These are phyloP conservation scores for Blastobotrys apis DNA, from an alignment of 1,139 yeast species.

Conservation along the genomic window DNA sequence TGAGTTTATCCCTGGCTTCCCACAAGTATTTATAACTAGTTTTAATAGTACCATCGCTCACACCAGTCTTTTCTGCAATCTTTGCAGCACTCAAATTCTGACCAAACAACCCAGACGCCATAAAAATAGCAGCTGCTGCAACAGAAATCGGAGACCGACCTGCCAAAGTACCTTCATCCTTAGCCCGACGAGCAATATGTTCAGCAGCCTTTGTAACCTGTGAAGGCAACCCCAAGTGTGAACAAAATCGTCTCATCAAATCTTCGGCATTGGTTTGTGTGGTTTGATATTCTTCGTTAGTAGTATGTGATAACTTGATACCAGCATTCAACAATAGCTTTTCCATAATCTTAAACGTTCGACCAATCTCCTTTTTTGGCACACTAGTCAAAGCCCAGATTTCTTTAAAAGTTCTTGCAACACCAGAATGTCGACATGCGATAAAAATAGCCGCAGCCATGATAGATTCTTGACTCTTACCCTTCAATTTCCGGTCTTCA, in stretches of 20 bases:
- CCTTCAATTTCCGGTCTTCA: slow-evolving; percentile 82
- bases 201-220: slow-evolving; percentile 93
- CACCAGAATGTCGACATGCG: slow-evolving; percentile 93
- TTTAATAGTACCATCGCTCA: slow-evolving; percentile 94
- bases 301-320: slow-evolving; percentile 31
- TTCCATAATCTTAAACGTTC: slow-evolving; percentile 69
- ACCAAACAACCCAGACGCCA: slow-evolving; percentile 82
- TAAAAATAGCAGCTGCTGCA: slow-evolving; percentile 95
- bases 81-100: slow-evolving; percentile 60
- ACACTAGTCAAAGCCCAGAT: slow-evolving; percentile 94
- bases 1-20: slow-evolving; percentile 65
- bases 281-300: slow-evolving; percentile 48
- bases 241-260: slow-evolving; percentile 91
- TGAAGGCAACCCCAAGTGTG: slow-evolving; percentile 82
- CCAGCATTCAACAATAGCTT: slow-evolving; percentile 48
- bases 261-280: slow-evolving; percentile 93
- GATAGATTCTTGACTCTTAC: slow-evolving; percentile 87
- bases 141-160: slow-evolving; percentile 97
- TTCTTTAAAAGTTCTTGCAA: slow-evolving; percentile 93
- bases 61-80: slow-evolving; percentile 94
- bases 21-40: slow-evolving; percentile 82
- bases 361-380: slow-evolving; percentile 88
- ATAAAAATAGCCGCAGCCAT: slow-evolving; percentile 96
- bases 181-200: slow-evolving; percentile 81
- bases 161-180: slow-evolving; percentile 89